A percentile compares a stretch with the other conserved stretches of the same genome.
Evolutionary conservation across 23 red algal genomes (phyloP).

Genomic region (Gracilariopsis chorda): DNA sequence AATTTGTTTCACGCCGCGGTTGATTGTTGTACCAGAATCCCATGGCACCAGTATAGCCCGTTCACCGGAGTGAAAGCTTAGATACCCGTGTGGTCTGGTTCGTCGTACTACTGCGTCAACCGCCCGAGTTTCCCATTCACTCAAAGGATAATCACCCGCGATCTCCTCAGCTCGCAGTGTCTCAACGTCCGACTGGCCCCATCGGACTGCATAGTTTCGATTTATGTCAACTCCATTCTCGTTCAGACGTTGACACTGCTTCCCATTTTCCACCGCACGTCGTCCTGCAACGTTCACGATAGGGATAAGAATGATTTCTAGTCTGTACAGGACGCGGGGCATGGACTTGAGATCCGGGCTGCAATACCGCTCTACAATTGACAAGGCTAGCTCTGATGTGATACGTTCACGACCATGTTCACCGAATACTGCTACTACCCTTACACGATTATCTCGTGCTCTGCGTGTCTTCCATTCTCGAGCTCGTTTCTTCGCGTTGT

Average conservation of each 20-base stretch:
- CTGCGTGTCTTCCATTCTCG: not conserved
- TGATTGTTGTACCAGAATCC: conserved; percentile 30
- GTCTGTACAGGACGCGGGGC: not conserved
- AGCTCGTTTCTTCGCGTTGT: conserved; percentile 13
- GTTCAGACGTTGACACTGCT: conserved; percentile 47
- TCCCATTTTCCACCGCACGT: conserved; percentile 18
- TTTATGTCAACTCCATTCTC: conserved; percentile 65
- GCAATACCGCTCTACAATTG: conserved; percentile 28
- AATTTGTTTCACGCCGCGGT: not conserved
- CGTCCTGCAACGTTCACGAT: conserved; percentile 13
- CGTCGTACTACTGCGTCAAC: conserved; percentile 21
- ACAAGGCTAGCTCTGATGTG: conserved; percentile 65
- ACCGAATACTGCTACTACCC: conserved; percentile 55
- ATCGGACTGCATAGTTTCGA: conserved; percentile 54
- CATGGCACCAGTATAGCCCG: conserved; percentile 47
- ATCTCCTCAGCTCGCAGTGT: conserved; percentile 42
- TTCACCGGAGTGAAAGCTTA: conserved; percentile 72
- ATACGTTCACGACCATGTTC: conserved; percentile 84
- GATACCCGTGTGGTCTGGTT: conserved; percentile 33
- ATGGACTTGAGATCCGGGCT: not conserved
- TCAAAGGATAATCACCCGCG: conserved; percentile 36
- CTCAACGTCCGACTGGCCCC: conserved; percentile 26
- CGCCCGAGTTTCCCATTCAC: conserved; percentile 56
- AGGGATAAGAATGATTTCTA: conserved; percentile 51
- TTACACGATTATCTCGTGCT: not conserved